Evolutionary conservation across 2,329 filamentous ascomycete genomes (phyloP).

Genomic region (Cercospora citrullina): DNA sequence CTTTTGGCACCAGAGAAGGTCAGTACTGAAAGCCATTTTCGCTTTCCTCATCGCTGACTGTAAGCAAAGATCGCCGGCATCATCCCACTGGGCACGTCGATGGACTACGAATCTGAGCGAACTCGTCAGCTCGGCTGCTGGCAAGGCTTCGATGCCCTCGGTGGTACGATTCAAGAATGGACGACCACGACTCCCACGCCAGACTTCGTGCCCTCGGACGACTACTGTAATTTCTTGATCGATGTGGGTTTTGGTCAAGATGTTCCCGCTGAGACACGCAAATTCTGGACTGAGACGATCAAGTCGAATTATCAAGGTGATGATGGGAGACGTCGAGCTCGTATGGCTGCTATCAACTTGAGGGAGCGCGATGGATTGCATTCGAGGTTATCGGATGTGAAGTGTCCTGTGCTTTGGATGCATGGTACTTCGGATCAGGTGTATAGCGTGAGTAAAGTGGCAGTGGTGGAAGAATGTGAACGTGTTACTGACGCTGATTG

Average conservation of each 20-base stretch:
- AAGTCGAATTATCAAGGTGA: slow-evolving; percentile 52
- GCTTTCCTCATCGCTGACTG: neutral
- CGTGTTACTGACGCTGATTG: neutral
- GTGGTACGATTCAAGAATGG: slow-evolving; percentile 44
- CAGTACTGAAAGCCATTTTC: slow-evolving; percentile 5
- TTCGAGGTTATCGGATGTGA: slow-evolving; percentile 48
- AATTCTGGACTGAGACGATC: slow-evolving; percentile 50
- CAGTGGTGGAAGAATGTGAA: neutral
- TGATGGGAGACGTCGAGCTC: slow-evolving; percentile 48
- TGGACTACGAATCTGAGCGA: slow-evolving; percentile 52
- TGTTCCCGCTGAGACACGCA: slow-evolving; percentile 40
- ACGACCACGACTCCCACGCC: slow-evolving; percentile 43
- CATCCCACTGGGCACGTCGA: slow-evolving; percentile 54
- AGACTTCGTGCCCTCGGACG: slow-evolving; percentile 45
- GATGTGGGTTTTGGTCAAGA: slow-evolving; percentile 50
- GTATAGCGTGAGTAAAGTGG: slow-evolving; percentile 37
- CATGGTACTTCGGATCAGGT: slow-evolving; percentile 48
- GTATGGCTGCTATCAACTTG: slow-evolving; percentile 54
- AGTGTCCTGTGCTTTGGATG: slow-evolving; percentile 55
- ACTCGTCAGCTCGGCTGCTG: slow-evolving; percentile 52
- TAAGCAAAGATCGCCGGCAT: slow-evolving; percentile 50
- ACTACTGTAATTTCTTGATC: slow-evolving; percentile 50
- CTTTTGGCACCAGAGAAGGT: slow-evolving; percentile 51
- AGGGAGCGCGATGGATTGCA: slow-evolving; percentile 52
- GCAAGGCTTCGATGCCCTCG: slow-evolving; percentile 44